These are phyloP conservation scores for Diutina sp. DNA, from an alignment of 1,139 yeast genomes.

Conservation along the genomic window DNA sequence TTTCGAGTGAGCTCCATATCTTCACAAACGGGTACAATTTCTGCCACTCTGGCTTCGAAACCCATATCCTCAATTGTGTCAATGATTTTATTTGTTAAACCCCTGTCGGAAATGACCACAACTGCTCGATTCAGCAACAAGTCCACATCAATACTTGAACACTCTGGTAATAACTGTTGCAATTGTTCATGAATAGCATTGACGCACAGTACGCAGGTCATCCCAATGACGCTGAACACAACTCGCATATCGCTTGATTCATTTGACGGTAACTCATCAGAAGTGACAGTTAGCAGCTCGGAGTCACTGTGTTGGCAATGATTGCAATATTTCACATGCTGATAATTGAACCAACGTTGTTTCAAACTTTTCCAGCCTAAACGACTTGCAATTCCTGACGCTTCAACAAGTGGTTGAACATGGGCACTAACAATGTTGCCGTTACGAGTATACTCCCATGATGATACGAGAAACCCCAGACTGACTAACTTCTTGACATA, in stretches of 20 bases:
- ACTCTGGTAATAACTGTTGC: conserved; percentile 14
- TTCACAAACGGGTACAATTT: conserved; percentile 44
- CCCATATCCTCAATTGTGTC: conserved; percentile 40
- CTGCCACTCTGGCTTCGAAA: conserved; percentile 43
- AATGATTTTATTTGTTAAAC: conserved; percentile 35
- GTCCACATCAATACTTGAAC: conserved; percentile 17
- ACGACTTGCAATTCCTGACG: conserved; percentile 10
- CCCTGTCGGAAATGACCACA: conserved; percentile 38
- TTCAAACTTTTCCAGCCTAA: conserved; percentile 7
- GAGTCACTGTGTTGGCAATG: not conserved
- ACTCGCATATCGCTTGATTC: conserved; percentile 25
- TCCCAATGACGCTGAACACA: conserved; percentile 44
- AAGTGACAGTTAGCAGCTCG: conserved; percentile 4
- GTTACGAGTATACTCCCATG: not conserved
- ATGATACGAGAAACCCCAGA: not conserved
- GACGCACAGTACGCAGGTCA: conserved; percentile 56
- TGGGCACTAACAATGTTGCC: not conserved
- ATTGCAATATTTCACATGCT: not conserved
- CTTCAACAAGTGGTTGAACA: conserved; percentile 3
- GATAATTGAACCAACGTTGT: conserved; percentile 4
- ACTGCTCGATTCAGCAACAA: conserved; percentile 30
- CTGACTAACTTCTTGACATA: not conserved
- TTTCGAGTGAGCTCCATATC: conserved; percentile 23
- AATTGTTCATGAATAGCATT: conserved; percentile 33
- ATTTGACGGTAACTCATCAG: conserved; percentile 15